Evolutionary conservation across 2,329 filamentous ascomycete species (phyloP).

Genomic region (Plectosphaerella plurivora): DNA sequence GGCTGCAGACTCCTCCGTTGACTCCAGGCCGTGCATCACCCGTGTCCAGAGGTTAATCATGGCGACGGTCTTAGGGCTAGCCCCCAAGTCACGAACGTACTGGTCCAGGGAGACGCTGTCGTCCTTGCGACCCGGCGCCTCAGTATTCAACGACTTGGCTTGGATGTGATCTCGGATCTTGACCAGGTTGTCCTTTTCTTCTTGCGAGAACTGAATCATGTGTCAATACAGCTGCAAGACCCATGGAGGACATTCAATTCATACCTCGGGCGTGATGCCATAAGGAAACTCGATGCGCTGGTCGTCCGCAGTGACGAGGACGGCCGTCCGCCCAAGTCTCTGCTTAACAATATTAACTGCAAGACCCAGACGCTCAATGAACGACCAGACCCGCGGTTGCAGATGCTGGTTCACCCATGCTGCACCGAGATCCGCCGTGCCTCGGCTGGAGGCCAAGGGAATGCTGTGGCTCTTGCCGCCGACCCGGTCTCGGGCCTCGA

Average conservation of each 20-base stretch:
- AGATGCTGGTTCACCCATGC: conserved; percentile 22
- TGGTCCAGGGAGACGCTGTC: conserved; percentile 27
- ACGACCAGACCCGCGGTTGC: conserved; percentile 5
- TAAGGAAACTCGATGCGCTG: conserved; percentile 22
- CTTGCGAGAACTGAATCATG: conserved; percentile 17
- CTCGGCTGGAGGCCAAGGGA: conserved; percentile 8
- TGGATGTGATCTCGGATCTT: conserved; percentile 28
- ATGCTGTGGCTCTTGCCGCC: conserved; percentile 32
- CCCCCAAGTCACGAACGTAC: conserved; percentile 26
- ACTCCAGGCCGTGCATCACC: conserved; percentile 31
- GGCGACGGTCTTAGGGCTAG: conserved; percentile 18
- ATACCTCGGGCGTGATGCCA: conserved; percentile 24
- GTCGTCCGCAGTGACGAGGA: conserved; percentile 22
- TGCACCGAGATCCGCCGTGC: conserved; percentile 18
- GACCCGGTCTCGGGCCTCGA: conserved; percentile 37
- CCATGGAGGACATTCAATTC: background rate
- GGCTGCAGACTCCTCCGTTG: conserved; percentile 27
- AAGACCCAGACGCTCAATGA: conserved; percentile 16
- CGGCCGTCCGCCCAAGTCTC: conserved; percentile 19
- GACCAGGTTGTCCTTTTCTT: conserved; percentile 28
- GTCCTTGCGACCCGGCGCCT: conserved; percentile 17
- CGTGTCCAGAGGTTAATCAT: conserved; percentile 31
- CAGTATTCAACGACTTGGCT: conserved; percentile 19
- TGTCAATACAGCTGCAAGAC: background rate
- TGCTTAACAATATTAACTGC: conserved; percentile 20